Base-by-base conservation (phyloP, 331 rosid genomes). In the Rosa hybrid region DNA sequence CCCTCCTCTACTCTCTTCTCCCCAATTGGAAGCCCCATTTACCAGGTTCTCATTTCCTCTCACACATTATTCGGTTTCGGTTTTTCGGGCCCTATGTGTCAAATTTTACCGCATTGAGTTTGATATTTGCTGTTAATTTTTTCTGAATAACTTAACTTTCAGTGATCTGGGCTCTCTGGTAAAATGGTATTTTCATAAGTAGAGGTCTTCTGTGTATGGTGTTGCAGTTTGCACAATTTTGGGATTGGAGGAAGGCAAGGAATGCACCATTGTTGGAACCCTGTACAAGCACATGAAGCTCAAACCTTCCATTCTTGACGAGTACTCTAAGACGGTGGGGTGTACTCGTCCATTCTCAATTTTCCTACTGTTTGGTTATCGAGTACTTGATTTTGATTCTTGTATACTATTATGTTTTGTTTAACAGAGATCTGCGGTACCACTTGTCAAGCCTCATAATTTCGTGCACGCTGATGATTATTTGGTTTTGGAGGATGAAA, bases 241-340 rank as follows among this genome's bases (percentile, higher is more conserved):
- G 91, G 87, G 25, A 71, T 79, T 93, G 90, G 96, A 93, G 81
- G 79, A 85, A 80, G 96, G 86, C 71, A 95, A 93, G 82, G 98
- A 93, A 59, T 93, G 99, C 89, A 79, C 93, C 67, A 54, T 95
- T 69, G 94, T 93, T 51, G 99, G 98, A 77, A 95, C 99, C 77
- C 75, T 91, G 77, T 95, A 87, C 86, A 92, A 95, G 90, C 90
- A 88, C 90, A 95, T 95, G 99, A 90, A 93, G 80, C 98, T 95
- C 82, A 93, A 95, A 81, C 98, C 98, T 82, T 87, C 88, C 51
- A 74, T 95, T 74, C 93, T 95, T 65, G 97, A 93, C 34, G 99
- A 95, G 88, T 95, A 93, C 86, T 89, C 99, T 60, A 93, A 93
- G 86, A 87, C 90, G 98, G 98, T 93, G 74, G 34, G 51, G 51